Percentiles rank a stretch among this genome's conserved stretches.
Conservation (phyloP, 306 rosid species). For the Glycine latifolia region DNA sequence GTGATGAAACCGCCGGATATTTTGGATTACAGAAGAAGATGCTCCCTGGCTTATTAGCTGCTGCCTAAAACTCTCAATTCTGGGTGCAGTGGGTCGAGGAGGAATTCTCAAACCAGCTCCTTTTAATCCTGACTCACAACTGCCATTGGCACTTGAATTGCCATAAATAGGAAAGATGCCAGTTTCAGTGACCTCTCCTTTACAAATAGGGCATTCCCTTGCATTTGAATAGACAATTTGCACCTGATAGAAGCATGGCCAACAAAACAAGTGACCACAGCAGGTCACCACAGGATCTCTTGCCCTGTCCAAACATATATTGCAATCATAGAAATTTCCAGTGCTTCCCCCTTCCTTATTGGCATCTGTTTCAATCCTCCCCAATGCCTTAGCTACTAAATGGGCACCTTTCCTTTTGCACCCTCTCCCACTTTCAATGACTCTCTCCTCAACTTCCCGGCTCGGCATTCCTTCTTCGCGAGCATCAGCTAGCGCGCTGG, state of each 20-base stretch:
- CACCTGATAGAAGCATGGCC: conserved; percentile 84
- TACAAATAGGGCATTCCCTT: conserved; percentile 81
- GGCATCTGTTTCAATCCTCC: conserved; percentile 47
- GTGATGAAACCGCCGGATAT: conserved; percentile 60
- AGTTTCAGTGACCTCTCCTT: conserved; percentile 76
- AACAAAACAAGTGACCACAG: conserved; percentile 95
- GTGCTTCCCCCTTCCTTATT: conserved; percentile 41
- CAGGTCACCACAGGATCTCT: conserved; percentile 84
- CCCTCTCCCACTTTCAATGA: conserved; percentile 41
- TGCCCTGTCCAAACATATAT: conserved; percentile 69
- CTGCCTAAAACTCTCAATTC: conserved; percentile 84
- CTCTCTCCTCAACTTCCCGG: conserved; percentile 43
- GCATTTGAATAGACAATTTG: conserved; percentile 57
- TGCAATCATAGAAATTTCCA: conserved; percentile 73
- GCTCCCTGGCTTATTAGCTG: conserved; percentile 55
- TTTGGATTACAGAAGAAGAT: conserved; percentile 60
- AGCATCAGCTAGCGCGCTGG: not conserved
- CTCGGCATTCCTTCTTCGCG: conserved; percentile 33
- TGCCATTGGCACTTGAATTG: conserved; percentile 41
- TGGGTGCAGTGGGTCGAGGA: conserved; percentile 74
- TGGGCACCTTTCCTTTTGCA: conserved; percentile 45
- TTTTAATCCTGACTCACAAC: conserved; percentile 43
- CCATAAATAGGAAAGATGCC: conserved; percentile 79
- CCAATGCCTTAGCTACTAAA: conserved; percentile 74
- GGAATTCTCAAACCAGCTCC: conserved; percentile 63